Percentiles rank a stretch among this genome's conserved stretches.
Conservation (phyloP, 208 protist species). For the Eutreptiella sp. region DNA sequence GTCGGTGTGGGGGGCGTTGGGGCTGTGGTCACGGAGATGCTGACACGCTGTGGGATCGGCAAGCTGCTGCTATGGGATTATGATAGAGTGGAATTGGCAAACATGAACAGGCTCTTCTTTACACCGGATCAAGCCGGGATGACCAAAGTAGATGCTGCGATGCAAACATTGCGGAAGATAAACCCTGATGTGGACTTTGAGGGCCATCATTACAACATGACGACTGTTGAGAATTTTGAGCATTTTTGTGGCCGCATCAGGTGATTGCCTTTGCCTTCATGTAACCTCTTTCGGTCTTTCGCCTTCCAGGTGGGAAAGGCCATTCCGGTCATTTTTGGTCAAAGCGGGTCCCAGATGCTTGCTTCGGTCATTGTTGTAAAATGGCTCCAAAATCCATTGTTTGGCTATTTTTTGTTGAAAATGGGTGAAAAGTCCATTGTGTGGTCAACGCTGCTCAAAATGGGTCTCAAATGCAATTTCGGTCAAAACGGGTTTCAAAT, state of each 20-base stretch:
- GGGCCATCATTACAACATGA: slow-evolving; percentile 83
- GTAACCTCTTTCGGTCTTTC: too few species aligned
- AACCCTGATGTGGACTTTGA: slow-evolving; percentile 93
- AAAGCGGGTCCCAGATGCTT: too few species aligned
- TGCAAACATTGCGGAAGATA: slow-evolving; percentile 72
- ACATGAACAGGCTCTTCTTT: slow-evolving; percentile 96
- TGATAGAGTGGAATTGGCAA: slow-evolving; percentile 94
- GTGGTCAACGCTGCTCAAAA: too few species aligned
- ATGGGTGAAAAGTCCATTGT: too few species aligned
- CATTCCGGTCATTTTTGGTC: too few species aligned
- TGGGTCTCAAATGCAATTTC: too few species aligned
- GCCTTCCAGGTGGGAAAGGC: too few species aligned
- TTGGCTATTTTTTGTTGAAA: not conserved
- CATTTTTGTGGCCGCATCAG: slow-evolving; percentile 65
- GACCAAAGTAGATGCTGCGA: slow-evolving; percentile 83
- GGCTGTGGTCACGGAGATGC: slow-evolving; percentile 93
- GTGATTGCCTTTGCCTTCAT: not conserved
- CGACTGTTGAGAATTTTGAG: slow-evolving; percentile 76
- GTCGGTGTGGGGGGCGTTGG: slow-evolving; percentile 91
- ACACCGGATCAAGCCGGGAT: slow-evolving; percentile 87
- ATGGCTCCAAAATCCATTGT: not conserved
- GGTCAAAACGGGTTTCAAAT: too few species aligned
- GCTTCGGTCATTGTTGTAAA: not conserved
- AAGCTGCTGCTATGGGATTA: slow-evolving; percentile 97
- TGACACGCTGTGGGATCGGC: slow-evolving; percentile 92